phyloP scores from a whole-genome alignment of 169 alveolate genomes.

The Plasmodium vivax region DNA sequence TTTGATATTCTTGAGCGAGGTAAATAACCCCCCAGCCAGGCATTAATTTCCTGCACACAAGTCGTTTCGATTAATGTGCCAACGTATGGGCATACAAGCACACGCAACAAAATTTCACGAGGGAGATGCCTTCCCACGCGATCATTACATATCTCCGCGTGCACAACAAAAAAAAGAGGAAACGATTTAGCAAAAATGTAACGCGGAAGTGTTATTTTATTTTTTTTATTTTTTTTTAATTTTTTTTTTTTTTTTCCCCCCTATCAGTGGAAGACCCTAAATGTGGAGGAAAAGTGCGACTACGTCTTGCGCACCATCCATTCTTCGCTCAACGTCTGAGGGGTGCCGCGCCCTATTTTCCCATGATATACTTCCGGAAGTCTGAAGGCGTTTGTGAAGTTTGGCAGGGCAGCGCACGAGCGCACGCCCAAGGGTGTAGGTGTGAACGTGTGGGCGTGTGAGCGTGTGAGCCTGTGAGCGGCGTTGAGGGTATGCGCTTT shows the following conservation, averaged over 20 bases:
- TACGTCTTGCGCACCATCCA: conserved; percentile 46
- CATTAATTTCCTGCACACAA: neutral
- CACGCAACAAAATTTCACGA: neutral
- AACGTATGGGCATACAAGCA: neutral
- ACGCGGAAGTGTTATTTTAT: neutral
- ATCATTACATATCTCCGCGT: neutral
- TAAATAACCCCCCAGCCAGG: neutral
- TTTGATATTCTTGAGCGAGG: conserved; percentile 71
- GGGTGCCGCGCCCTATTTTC: neutral
- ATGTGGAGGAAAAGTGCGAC: conserved; percentile 64
- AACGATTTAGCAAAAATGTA: neutral
- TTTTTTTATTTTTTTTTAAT: neutral
- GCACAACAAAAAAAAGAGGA: neutral
- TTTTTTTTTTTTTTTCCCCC: neutral
- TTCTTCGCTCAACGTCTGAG: conserved; percentile 30
- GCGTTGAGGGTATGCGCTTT: neutral
- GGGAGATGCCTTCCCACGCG: neutral
- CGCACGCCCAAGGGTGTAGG: neutral
- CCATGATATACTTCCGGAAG: conserved; percentile 66
- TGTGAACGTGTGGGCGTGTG: neutral
- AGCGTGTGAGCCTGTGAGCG: no score
- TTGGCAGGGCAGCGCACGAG: neutral
- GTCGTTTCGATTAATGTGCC: neutral
- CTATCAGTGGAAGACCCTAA: conserved; percentile 55
- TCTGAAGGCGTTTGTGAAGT: conserved; percentile 16